Evolutionary conservation across 1,284 basidiomycete genomes (phyloP).

Genomic region (Cutaneotrichosporon sp.): DNA sequence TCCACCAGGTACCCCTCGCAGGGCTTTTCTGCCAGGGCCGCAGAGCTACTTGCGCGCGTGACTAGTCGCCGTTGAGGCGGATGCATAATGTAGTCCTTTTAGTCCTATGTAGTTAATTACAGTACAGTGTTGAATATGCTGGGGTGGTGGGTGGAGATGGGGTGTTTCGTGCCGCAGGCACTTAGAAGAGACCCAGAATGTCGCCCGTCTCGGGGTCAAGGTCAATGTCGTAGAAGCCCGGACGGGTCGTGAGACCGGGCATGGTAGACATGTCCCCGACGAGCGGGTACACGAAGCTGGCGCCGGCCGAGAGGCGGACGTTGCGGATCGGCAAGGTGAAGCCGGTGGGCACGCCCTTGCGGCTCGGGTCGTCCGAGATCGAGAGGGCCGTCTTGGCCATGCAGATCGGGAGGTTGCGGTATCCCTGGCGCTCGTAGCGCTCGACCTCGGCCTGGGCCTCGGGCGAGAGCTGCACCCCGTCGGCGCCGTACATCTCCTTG

Average conservation of each 20-base stretch:
- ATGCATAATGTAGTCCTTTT: too few relatives aligned
- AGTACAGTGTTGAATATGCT: slow-evolving; percentile 3
- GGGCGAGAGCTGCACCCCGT: slow-evolving; percentile 77
- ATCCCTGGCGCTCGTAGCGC: slow-evolving; percentile 76
- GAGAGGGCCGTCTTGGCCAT: slow-evolving; percentile 99
- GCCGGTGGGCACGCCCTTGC: slow-evolving; percentile 82
- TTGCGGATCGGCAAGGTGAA: slow-evolving; percentile 91
- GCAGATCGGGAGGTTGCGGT: slow-evolving; percentile 61
- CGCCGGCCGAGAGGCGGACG: slow-evolving; percentile 84
- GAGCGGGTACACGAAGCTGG: slow-evolving; percentile 92
- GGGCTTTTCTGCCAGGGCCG: too few relatives aligned
- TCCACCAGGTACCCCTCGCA: too few relatives aligned
- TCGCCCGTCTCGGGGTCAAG: slow-evolving; percentile 48
- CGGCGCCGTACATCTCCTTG: slow-evolving; percentile 87
- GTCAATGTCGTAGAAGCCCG: slow-evolving; percentile 59
- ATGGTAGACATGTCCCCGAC: slow-evolving; percentile 95
- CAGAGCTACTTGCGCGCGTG: too few relatives aligned
- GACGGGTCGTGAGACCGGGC: slow-evolving; percentile 92
- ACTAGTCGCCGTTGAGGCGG: slow-evolving; percentile 4
- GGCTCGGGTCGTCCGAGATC: slow-evolving; percentile 87
- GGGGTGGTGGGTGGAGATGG: neutral
- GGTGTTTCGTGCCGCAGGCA: neutral
- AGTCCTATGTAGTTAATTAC: neutral
- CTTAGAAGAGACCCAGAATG: slow-evolving; percentile 48
- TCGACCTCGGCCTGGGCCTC: slow-evolving; percentile 81